These are phyloP conservation scores for Eruca vesicaria DNA, from an alignment of 441 rosid species.

Conservation along the genomic window DNA sequence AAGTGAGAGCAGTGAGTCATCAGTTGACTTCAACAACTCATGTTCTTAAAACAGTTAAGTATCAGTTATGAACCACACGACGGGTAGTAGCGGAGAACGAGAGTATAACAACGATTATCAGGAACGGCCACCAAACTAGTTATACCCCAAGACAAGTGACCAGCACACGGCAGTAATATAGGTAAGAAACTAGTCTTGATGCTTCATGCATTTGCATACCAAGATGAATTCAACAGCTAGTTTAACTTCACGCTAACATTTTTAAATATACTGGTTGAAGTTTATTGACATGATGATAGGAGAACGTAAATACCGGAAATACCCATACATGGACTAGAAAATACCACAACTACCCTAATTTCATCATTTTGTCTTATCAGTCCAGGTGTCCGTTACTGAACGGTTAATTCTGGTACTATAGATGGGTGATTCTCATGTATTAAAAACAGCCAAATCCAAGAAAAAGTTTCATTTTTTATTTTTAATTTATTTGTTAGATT, in stretches of 20 bases:
- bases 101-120: too few species aligned
- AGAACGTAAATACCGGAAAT: neutral
- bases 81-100: too few species aligned
- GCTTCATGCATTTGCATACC: neutral
- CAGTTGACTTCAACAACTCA: too few species aligned
- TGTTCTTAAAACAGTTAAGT: too few species aligned
- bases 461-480: neutral
- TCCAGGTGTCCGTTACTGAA: conserved; percentile 37
- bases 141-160: too few species aligned
- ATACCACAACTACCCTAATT: conserved; percentile 23
- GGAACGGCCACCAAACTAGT: too few species aligned
- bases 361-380: conserved; percentile 24
- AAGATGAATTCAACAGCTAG: neutral
- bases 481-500: neutral
- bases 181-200: neutral
- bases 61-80: too few species aligned
- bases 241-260: neutral
- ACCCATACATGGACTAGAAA: neutral
- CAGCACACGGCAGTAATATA: too few species aligned
- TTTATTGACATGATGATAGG: neutral
- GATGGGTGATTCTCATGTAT: conserved; percentile 35
- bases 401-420: conserved; percentile 38
- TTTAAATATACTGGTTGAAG: neutral
- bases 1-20: too few species aligned
- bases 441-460: neutral